Evolutionary conservation across 1,284 basidiomycete genomes (phyloP).

Genomic region (Sparassis latifolia): DNA sequence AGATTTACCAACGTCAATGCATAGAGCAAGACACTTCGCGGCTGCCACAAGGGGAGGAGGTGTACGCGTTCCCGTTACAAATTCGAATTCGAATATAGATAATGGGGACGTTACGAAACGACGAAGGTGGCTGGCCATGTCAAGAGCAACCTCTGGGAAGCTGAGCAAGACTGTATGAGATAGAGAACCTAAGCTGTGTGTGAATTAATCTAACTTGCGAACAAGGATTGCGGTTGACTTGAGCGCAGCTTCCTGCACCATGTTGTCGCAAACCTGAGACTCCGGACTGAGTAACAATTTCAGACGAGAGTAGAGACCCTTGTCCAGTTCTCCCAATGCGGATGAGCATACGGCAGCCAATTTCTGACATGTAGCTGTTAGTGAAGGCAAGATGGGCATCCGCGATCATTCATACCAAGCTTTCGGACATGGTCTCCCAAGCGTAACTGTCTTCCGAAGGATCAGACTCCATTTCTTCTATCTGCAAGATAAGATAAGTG

Average conservation of each 20-base stretch:
- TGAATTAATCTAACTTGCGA: conserved; percentile 53
- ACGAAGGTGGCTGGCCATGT: conserved; percentile 77
- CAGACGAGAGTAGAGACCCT: conserved; percentile 65
- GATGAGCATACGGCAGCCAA: conserved; percentile 81
- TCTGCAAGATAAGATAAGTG: conserved; percentile 64
- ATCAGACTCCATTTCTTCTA: conserved; percentile 74
- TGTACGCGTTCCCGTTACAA: conserved; percentile 65
- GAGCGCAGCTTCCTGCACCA: conserved; percentile 82
- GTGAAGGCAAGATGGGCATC: neutral
- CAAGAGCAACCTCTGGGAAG: conserved; percentile 73
- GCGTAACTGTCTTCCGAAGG: conserved; percentile 78
- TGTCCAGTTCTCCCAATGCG: conserved; percentile 65
- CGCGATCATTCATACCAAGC: conserved; percentile 37
- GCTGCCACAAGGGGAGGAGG: conserved; percentile 79
- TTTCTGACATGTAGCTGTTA: conserved; percentile 52
- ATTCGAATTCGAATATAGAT: conserved; percentile 83
- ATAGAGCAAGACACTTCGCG: conserved; percentile 85
- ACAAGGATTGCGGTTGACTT: conserved; percentile 78
- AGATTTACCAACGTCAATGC: conserved; percentile 61
- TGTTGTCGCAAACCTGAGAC: conserved; percentile 73
- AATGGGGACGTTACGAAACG: conserved; percentile 87
- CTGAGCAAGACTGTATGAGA: conserved; percentile 31
- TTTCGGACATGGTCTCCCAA: conserved; percentile 84
- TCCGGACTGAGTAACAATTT: conserved; percentile 76
- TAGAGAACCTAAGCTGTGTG: neutral